Conservation (phyloP, 2,329 filamentous ascomycete genomes). For the Stemphylium lycopersici region DNA sequence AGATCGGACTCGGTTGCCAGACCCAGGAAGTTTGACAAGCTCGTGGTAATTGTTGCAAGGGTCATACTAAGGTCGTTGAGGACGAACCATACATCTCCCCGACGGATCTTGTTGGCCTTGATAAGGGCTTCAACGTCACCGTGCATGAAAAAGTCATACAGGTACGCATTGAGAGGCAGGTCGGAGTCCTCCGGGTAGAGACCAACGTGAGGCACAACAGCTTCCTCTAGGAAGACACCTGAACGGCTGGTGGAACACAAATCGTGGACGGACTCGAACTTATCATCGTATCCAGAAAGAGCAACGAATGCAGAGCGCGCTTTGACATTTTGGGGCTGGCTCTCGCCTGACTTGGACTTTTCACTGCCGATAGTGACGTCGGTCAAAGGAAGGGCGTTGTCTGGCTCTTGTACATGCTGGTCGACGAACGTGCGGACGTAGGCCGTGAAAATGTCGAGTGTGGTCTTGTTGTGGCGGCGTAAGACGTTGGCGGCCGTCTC, state of each 20-base stretch:
- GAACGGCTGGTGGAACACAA: slow-evolving; percentile 69
- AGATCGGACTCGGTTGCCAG: slow-evolving; percentile 53
- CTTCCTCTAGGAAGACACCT: slow-evolving; percentile 76
- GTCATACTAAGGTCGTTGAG: slow-evolving; percentile 71
- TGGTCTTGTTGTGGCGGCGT: slow-evolving; percentile 67
- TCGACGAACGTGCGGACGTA: slow-evolving; percentile 74
- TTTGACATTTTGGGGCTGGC: slow-evolving; percentile 45
- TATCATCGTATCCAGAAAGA: slow-evolving; percentile 70
- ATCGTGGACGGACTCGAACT: slow-evolving; percentile 69
- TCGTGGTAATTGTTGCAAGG: slow-evolving; percentile 74
- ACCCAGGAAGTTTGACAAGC: slow-evolving; percentile 64
- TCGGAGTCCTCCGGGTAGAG: slow-evolving; percentile 63
- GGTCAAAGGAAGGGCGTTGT: slow-evolving; percentile 66
- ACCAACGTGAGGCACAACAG: slow-evolving; percentile 71
- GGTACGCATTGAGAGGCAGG: slow-evolving; percentile 68
- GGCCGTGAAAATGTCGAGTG: slow-evolving; percentile 67
- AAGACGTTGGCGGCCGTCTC: slow-evolving; percentile 62
- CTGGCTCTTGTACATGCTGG: slow-evolving; percentile 64
- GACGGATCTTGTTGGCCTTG: slow-evolving; percentile 69
- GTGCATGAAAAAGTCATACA: slow-evolving; percentile 80
- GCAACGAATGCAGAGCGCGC: slow-evolving; percentile 73
- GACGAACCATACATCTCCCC: slow-evolving; percentile 73
- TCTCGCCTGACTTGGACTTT: slow-evolving; percentile 15
- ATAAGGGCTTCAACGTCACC: slow-evolving; percentile 67
- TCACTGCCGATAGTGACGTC: slow-evolving; percentile 53